A percentile compares a stretch with the other conserved stretches of the same genome.
Conservation (phyloP, 345 rosid genomes). For the Hibiscus syriacus region DNA sequence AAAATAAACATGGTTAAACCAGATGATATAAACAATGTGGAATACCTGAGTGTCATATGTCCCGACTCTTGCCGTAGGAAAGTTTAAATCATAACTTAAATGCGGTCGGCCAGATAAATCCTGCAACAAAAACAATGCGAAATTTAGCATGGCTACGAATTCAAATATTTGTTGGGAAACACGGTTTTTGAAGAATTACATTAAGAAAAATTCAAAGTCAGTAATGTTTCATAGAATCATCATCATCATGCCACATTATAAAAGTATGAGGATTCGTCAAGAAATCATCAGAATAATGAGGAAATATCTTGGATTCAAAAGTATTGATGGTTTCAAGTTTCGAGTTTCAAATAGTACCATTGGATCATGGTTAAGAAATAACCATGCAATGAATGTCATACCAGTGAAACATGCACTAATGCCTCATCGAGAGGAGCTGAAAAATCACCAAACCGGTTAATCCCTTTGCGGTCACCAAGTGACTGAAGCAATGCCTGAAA, state of each 20-base stretch:
- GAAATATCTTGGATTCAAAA: background rate
- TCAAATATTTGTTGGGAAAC: background rate
- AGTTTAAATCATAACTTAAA: conserved; percentile 64
- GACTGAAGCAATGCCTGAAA: conserved; percentile 75
- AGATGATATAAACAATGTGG: conserved; percentile 14
- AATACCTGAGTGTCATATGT: conserved; percentile 80
- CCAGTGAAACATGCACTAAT: conserved; percentile 75
- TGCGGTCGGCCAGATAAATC: conserved; percentile 88
- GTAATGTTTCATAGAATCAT: background rate
- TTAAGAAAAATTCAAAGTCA: background rate
- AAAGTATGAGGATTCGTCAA: background rate
- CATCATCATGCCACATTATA: background rate
- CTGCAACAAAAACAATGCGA: conserved; percentile 27
- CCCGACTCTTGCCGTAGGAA: conserved; percentile 80
- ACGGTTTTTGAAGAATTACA: background rate
- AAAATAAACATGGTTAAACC: background rate
- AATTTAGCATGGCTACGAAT: background rate
- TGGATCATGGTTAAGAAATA: background rate
- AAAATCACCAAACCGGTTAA: conserved; percentile 81
- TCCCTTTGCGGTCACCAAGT: conserved; percentile 88
- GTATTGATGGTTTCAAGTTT: background rate
- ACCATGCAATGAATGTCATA: conserved; percentile 13
- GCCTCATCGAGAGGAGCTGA: conserved; percentile 97
- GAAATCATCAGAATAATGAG: background rate
- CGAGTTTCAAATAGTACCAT: background rate